Evolutionary conservation across 148 eudicot species (phyloP).

Genomic region (Fagopyrum esculentum): DNA sequence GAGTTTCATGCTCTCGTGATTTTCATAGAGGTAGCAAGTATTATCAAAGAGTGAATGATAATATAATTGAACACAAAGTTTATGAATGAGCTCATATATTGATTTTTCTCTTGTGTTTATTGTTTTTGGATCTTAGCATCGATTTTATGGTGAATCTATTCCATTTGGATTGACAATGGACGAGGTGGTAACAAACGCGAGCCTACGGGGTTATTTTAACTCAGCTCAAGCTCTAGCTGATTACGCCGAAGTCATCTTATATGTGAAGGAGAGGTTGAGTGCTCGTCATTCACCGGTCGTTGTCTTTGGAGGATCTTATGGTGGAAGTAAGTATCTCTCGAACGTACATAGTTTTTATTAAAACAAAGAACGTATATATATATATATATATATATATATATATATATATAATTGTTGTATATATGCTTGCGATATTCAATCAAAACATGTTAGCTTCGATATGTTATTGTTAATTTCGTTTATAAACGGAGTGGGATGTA

Average conservation of each 20-base stretch:
- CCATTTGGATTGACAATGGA: conserved; percentile 57
- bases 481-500: too few species aligned
- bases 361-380: too few species aligned
- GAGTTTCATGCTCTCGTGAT: conserved; percentile 65
- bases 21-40: conserved; percentile 30
- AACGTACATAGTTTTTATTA: too few species aligned
- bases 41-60: background rate
- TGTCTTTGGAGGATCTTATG: conserved; percentile 95
- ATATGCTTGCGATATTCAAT: too few species aligned
- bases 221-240: conserved; percentile 89
- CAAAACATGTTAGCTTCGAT: too few species aligned
- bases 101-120: background rate
- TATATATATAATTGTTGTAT: background rate
- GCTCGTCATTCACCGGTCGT: conserved; percentile 85
- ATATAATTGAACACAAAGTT: background rate
- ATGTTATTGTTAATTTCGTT: too few species aligned
- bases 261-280: conserved; percentile 54
- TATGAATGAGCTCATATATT: background rate
- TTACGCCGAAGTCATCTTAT: conserved; percentile 59
- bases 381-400: too few species aligned
- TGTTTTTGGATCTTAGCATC: conserved; percentile 37
- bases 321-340: conserved; percentile 58
- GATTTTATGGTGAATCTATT: conserved; percentile 92
- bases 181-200: conserved; percentile 54
- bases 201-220: conserved; percentile 56